Percentiles rank a stretch among this genome's conserved stretches.
Conservation (phyloP, 1,284 basidiomycete species). For the Neonothopanus nambi region DNA sequence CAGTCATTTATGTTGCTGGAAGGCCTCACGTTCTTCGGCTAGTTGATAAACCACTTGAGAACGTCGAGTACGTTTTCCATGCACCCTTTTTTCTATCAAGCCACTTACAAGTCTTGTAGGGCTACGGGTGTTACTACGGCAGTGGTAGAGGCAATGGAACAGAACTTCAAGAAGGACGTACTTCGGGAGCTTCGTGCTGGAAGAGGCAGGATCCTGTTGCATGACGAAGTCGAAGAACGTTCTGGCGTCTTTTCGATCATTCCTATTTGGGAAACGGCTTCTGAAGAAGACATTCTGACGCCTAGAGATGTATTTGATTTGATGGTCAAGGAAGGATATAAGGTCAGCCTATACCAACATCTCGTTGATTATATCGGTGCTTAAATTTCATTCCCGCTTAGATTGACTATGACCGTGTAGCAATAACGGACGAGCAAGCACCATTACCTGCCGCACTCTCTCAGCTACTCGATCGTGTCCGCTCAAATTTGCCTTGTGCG, state of each 20-base stretch:
- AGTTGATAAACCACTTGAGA: slow-evolving; percentile 86
- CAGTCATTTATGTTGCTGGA: slow-evolving; percentile 90
- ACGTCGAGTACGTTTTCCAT: slow-evolving; percentile 74
- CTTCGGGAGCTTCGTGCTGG: slow-evolving; percentile 75
- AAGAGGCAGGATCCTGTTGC: slow-evolving; percentile 85
- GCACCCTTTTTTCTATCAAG: not conserved
- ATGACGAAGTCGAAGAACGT: slow-evolving; percentile 94
- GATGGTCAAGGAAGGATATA: slow-evolving; percentile 77
- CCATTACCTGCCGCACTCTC: slow-evolving; percentile 86
- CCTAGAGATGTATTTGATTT: slow-evolving; percentile 84
- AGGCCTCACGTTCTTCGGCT: slow-evolving; percentile 94
- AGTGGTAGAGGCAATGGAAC: slow-evolving; percentile 94
- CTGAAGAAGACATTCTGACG: slow-evolving; percentile 89
- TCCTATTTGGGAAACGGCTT: slow-evolving; percentile 86
- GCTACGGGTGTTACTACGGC: slow-evolving; percentile 93
- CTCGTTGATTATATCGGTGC: not conserved
- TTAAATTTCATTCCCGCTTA: slow-evolving; percentile 25
- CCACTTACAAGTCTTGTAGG: slow-evolving; percentile 38
- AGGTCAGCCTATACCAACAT: slow-evolving; percentile 39
- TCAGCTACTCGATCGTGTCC: slow-evolving; percentile 76
- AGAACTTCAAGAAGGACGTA: slow-evolving; percentile 87
- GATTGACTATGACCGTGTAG: slow-evolving; percentile 88
- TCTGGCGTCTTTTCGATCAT: slow-evolving; percentile 89
- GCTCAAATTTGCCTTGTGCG: slow-evolving; percentile 57
- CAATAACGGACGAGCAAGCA: slow-evolving; percentile 97